phyloP scores from a whole-genome alignment of 768 basidiomycete species.

The Rubroboletus satanas region DNA sequence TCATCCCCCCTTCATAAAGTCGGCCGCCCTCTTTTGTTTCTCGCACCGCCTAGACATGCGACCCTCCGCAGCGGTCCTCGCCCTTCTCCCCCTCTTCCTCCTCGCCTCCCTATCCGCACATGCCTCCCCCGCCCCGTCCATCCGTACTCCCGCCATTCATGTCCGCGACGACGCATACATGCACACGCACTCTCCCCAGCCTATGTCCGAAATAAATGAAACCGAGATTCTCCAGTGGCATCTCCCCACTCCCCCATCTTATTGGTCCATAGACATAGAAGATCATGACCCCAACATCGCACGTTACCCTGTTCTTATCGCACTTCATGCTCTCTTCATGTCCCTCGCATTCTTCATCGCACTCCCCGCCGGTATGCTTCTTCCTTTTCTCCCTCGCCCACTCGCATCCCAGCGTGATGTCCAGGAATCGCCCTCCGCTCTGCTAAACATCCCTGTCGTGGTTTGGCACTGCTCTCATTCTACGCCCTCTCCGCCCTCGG shows the following conservation, averaged over 20 bases:
- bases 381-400: not conserved
- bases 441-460: slow-evolving; percentile 64
- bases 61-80: not conserved
- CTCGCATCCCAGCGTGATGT: not conserved
- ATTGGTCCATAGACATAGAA: slow-evolving; percentile 77
- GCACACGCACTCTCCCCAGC: slow-evolving; percentile 46
- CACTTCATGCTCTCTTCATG: slow-evolving; percentile 72
- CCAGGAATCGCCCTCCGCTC: slow-evolving; percentile 79
- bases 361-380: slow-evolving; percentile 68
- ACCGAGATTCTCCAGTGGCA: slow-evolving; percentile 65
- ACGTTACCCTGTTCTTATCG: slow-evolving; percentile 67
- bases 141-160: not conserved
- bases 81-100: slow-evolving; percentile 5
- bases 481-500: slow-evolving; percentile 60
- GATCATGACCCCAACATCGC: slow-evolving; percentile 39
- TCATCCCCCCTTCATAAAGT: slow-evolving; percentile 9
- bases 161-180: slow-evolving; percentile 36
- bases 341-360: slow-evolving; percentile 76
- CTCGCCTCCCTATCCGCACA: slow-evolving; percentile 13
- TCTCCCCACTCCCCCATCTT: slow-evolving; percentile 71
- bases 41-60: slow-evolving; percentile 7
- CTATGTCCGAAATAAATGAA: slow-evolving; percentile 69
- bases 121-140: slow-evolving; percentile 13
- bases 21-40: not conserved
- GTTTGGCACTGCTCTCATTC: slow-evolving; percentile 57